A percentile compares a stretch with the other conserved stretches of the same genome.
Conservation (phyloP, 2,329 filamentous ascomycete genomes). For the Colletotrichum sp. region DNA sequence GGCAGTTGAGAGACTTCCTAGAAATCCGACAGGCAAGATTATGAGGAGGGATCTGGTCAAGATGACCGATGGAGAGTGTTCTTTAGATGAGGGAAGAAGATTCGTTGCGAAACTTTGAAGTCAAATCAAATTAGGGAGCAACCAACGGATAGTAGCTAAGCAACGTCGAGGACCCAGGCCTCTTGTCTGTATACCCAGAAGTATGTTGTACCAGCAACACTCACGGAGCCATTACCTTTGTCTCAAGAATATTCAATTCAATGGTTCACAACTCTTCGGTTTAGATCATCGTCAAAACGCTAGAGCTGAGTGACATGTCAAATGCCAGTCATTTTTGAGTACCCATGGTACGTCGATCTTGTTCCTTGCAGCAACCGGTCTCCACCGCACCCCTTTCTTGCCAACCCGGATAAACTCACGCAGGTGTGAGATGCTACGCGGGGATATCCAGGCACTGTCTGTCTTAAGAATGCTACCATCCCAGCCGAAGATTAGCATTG, state of each 20-base stretch:
- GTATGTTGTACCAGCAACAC: background rate
- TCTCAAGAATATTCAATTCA: background rate
- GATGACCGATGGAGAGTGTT: constrained; percentile 35
- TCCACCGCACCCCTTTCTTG: background rate
- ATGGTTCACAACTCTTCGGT: background rate
- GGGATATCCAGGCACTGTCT: background rate
- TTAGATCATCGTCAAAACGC: background rate
- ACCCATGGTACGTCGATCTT: background rate
- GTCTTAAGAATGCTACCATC: background rate
- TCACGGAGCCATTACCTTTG: background rate
- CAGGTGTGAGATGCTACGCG: background rate
- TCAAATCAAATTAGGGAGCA: background rate
- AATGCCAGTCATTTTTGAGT: background rate
- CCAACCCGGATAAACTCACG: background rate
- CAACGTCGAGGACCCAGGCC: background rate
- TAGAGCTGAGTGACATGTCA: background rate
- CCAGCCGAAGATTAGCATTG: background rate
- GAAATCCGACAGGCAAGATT: constrained; percentile 43
- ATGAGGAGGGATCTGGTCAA: constrained; percentile 33
- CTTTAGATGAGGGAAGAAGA: constrained; percentile 21
- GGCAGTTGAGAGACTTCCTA: constrained; percentile 35
- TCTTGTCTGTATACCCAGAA: background rate
- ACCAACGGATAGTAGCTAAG: background rate
- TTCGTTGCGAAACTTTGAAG: constrained; percentile 7
- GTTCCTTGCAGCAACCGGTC: background rate